Evolutionary conservation across 2,329 filamentous ascomycete genomes (phyloP).

Genomic region (Fusarium sp.): DNA sequence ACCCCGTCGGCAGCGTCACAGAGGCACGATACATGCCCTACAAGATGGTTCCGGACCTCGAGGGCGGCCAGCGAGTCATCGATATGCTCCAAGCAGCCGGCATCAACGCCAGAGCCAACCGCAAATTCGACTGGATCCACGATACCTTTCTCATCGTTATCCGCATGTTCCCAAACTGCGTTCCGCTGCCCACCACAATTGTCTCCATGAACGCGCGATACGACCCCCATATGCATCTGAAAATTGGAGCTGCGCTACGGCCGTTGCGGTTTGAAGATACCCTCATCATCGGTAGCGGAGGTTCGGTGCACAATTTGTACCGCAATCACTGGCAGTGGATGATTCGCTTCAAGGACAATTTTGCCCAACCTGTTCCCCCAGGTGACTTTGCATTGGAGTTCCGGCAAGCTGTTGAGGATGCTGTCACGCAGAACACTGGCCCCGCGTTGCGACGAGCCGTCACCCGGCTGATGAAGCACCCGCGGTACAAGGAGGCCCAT

Average conservation of each 20-base stretch:
- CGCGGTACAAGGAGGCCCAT: slow-evolving; percentile 74
- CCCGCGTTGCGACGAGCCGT: slow-evolving; percentile 65
- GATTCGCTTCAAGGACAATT: slow-evolving; percentile 60
- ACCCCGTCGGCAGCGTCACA: not conserved
- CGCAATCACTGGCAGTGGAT: slow-evolving; percentile 74
- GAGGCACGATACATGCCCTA: not conserved
- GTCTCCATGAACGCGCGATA: slow-evolving; percentile 29
- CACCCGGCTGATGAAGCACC: slow-evolving; percentile 75
- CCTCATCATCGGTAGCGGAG: slow-evolving; percentile 69
- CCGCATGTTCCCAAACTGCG: not conserved
- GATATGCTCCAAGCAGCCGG: not conserved
- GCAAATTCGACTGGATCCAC: not conserved
- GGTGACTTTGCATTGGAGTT: slow-evolving; percentile 70
- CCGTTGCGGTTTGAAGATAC: slow-evolving; percentile 1
- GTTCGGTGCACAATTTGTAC: slow-evolving; percentile 77
- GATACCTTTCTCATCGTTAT: not conserved
- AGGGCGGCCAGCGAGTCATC: not conserved
- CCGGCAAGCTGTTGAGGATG: slow-evolving; percentile 72
- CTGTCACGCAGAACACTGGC: slow-evolving; percentile 53
- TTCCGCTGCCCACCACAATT: slow-evolving; percentile 56
- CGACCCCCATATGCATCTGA: slow-evolving; percentile 28
- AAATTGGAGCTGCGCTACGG: slow-evolving; percentile 21
- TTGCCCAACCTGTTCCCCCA: slow-evolving; percentile 22
- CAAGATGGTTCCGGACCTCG: not conserved
- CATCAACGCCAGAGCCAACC: not conserved